These are phyloP conservation scores for Pestalotiopsis sp. DNA, from an alignment of 2,329 filamentous ascomycete genomes.

Conservation along the genomic window DNA sequence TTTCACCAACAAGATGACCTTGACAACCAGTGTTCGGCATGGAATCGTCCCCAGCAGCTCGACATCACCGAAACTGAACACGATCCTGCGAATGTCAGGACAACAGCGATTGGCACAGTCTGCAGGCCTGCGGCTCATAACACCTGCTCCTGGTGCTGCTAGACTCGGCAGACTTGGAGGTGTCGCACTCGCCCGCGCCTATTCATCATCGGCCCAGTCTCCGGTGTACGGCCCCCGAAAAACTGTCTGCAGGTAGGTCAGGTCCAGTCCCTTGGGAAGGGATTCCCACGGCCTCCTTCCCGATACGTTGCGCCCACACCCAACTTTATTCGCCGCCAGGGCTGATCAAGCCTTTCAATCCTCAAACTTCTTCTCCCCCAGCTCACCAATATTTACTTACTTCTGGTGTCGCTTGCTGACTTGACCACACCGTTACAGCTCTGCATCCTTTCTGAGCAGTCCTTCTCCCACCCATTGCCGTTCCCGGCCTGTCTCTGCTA, in stretches of 20 bases:
- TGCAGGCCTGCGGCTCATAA: conserved; percentile 11
- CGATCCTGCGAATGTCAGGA: conserved; percentile 13
- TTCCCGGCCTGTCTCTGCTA: background rate
- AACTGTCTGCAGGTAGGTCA: conserved; percentile 10
- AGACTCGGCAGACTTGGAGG: conserved; percentile 18
- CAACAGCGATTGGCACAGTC: conserved; percentile 11
- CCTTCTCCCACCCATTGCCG: conserved; percentile 1
- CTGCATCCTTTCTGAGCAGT: background rate
- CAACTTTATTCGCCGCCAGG: conserved; percentile 6
- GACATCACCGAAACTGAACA: conserved; percentile 1
- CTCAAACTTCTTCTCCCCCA: background rate
- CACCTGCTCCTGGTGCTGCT: background rate
- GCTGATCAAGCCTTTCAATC: background rate
- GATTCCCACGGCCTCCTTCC: conserved; percentile 12
- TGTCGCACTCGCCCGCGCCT: conserved; percentile 1
- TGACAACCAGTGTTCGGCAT: conserved; percentile 12
- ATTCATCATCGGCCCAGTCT: conserved; percentile 8
- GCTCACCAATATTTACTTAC: background rate
- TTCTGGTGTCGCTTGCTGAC: background rate
- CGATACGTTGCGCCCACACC: background rate
- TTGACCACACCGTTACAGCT: background rate
- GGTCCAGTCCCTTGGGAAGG: background rate
- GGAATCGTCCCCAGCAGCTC: conserved; percentile 4
- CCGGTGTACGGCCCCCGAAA: conserved; percentile 7
- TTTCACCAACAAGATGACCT: conserved; percentile 11